phyloP scores from a whole-genome alignment of 1,284 basidiomycete species.

The Puccinia horiana region DNA sequence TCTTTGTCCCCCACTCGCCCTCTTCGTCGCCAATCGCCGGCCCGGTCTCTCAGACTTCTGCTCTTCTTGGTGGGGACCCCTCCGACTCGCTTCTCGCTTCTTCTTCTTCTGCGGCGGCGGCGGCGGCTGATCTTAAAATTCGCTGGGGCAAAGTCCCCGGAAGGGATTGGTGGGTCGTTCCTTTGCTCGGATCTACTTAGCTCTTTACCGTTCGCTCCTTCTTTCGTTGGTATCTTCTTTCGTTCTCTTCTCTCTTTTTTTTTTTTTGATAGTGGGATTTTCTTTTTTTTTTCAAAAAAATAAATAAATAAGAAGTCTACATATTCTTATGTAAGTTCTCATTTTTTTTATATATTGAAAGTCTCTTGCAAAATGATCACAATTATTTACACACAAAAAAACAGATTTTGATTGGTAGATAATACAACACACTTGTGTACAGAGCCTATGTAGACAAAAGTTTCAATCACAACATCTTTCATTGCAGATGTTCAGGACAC shows the following conservation, averaged over 20 bases:
- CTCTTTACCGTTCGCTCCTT: background rate
- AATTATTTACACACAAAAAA: too few relatives aligned
- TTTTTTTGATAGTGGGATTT: background rate
- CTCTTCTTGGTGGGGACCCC: background rate
- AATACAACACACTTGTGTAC: too few relatives aligned
- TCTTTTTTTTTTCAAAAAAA: too few relatives aligned
- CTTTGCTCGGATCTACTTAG: conserved; percentile 19
- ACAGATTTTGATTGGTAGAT: too few relatives aligned
- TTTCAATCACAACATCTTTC: too few relatives aligned
- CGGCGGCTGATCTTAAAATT: background rate
- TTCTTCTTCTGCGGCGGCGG: background rate
- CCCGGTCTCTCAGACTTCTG: background rate
- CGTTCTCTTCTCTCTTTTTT: background rate
- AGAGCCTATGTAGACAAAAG: too few relatives aligned
- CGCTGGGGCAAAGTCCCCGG: conserved; percentile 13
- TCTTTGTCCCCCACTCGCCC: background rate
- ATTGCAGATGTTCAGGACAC: too few relatives aligned
- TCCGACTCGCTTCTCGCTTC: background rate
- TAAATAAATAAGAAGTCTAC: too few relatives aligned
- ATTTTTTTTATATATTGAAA: too few relatives aligned
- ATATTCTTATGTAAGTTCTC: too few relatives aligned
- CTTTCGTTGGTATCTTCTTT: background rate
- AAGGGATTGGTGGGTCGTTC: conserved; percentile 38
- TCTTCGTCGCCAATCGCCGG: background rate
- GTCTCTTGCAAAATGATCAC: too few relatives aligned